phyloP scores from a whole-genome alignment of 2,329 filamentous ascomycete species.

The Colletotrichum tamarilloi region DNA sequence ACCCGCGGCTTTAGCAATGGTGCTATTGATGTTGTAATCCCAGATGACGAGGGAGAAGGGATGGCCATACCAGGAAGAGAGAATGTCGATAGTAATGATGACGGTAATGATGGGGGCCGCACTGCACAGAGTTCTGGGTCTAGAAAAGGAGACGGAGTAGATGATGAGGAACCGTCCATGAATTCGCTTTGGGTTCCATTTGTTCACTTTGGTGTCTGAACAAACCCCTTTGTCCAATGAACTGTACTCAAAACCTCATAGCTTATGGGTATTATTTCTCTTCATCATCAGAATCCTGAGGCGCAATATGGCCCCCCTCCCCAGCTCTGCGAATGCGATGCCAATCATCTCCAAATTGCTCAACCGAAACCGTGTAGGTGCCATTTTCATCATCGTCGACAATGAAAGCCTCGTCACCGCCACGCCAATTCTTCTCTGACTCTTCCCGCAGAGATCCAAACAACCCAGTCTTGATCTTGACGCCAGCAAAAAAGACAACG shows the following conservation, averaged over 20 bases:
- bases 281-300: neutral
- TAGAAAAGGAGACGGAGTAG: neutral
- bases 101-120: neutral
- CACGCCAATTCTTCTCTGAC: neutral
- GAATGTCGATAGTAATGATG: neutral
- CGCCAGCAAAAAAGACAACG: neutral
- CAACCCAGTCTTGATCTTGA: neutral
- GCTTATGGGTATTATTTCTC: neutral
- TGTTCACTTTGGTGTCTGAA: neutral
- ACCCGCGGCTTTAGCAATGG: neutral
- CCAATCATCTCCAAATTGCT: neutral
- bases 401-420: neutral
- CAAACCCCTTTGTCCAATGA: neutral
- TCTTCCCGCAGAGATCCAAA: neutral
- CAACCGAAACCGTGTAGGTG: neutral
- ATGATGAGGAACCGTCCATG: neutral
- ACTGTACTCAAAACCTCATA: neutral
- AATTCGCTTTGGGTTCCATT: neutral
- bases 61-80: neutral
- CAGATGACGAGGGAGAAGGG: neutral
- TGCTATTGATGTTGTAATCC: neutral
- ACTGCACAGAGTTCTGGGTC: neutral
- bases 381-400: neutral
- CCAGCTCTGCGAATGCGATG: neutral
- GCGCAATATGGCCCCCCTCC: neutral